Evolutionary conservation across 1,284 basidiomycete species (phyloP).

Genomic region (Trichosporon inkin): DNA sequence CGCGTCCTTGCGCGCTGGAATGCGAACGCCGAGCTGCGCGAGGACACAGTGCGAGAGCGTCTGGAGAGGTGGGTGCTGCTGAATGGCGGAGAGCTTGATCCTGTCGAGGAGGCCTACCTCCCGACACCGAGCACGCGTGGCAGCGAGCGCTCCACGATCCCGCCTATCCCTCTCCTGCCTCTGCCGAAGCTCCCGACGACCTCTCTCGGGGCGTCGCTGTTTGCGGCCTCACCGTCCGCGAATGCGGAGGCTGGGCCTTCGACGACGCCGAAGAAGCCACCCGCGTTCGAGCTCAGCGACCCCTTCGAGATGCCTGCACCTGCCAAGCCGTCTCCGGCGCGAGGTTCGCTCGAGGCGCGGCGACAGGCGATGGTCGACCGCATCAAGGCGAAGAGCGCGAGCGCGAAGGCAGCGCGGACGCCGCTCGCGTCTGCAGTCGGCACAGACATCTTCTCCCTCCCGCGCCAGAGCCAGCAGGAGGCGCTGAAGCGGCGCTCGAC

Average conservation of each 20-base stretch:
- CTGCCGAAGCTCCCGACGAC: slow-evolving; percentile 40
- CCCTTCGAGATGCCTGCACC: slow-evolving; percentile 35
- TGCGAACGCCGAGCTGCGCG: slow-evolving; percentile 38
- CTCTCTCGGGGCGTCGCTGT: slow-evolving; percentile 33
- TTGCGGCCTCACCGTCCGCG: slow-evolving; percentile 21
- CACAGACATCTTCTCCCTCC: slow-evolving; percentile 14
- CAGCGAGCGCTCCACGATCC: slow-evolving; percentile 32
- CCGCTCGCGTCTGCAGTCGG: slow-evolving; percentile 33
- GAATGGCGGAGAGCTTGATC: slow-evolving; percentile 31
- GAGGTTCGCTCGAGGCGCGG: slow-evolving; percentile 40
- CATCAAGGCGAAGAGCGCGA: slow-evolving; percentile 42
- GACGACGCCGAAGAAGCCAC: slow-evolving; percentile 7
- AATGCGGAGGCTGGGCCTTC: slow-evolving; percentile 14
- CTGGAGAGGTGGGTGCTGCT: slow-evolving; percentile 48
- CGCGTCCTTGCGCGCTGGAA: slow-evolving; percentile 49
- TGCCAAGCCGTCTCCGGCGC: slow-evolving; percentile 15
- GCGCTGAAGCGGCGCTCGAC: slow-evolving; percentile 48
- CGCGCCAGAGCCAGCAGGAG: slow-evolving; percentile 24
- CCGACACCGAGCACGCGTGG: slow-evolving; percentile 41
- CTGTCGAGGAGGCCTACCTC: slow-evolving; percentile 17
- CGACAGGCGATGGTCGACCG: slow-evolving; percentile 45
- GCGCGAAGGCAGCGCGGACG: slow-evolving; percentile 20
- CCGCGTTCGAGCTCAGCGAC: slow-evolving; percentile 34
- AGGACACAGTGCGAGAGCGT: slow-evolving; percentile 35
- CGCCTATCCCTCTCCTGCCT: slow-evolving; percentile 44